Evolutionary conservation across 441 rosid genomes (phyloP).

Genomic region (Dalechampia spathulata): DNA sequence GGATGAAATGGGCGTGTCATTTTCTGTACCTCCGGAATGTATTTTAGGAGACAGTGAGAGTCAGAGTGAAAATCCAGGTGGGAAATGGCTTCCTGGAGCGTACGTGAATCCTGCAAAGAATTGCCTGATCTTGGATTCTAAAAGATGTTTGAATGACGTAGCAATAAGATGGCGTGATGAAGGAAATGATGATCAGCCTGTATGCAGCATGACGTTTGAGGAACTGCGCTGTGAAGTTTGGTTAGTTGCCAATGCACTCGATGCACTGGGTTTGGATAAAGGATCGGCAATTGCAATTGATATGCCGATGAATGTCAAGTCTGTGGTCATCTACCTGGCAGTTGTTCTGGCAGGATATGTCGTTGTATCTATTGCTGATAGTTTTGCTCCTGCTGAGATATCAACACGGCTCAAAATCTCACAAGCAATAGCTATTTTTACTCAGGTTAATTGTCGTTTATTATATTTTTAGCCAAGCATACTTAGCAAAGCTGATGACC

Average conservation of each 20-base stretch:
- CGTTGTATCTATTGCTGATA: conserved; percentile 97
- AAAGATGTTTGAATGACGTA: conserved; percentile 49
- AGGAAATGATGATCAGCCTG: conserved; percentile 63
- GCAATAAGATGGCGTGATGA: conserved; percentile 78
- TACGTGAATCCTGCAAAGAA: conserved; percentile 66
- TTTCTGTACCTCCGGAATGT: conserved; percentile 55
- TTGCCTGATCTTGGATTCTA: conserved; percentile 45
- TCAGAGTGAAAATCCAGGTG: conserved; percentile 44
- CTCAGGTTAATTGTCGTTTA: conserved; percentile 48
- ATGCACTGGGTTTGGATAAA: conserved; percentile 48
- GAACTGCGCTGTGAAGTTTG: conserved; percentile 74
- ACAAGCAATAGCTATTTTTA: conserved; percentile 75
- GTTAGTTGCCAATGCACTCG: conserved; percentile 68
- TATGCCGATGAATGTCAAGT: conserved; percentile 87
- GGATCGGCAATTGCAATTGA: conserved; percentile 91
- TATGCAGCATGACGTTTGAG: conserved; percentile 51
- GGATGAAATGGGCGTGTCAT: conserved; percentile 51
- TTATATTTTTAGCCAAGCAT: background rate
- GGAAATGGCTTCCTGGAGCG: conserved; percentile 91
- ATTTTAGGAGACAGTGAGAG: conserved; percentile 38
- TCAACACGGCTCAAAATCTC: conserved; percentile 82
- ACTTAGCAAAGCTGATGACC: background rate
- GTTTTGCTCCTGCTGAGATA: conserved; percentile 79
- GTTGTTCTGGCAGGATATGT: conserved; percentile 74
- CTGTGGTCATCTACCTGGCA: conserved; percentile 85